Evolutionary conservation across 495 filamentous ascomycete genomes (phyloP), one percentile per base, ranked within the genome.

Genomic region (Talaromyces trachyspermus): DNA sequence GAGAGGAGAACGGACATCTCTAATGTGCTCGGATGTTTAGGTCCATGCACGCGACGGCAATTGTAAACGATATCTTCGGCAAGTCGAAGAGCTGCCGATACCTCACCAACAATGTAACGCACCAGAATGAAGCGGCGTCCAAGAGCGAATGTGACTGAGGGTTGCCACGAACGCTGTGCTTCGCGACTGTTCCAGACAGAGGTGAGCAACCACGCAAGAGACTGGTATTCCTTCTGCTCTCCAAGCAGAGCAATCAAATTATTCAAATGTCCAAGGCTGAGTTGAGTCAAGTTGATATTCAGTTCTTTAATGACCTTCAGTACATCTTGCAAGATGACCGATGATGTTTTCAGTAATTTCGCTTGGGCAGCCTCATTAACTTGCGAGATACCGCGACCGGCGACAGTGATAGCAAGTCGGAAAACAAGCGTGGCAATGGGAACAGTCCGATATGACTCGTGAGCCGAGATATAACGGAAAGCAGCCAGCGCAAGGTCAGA

Each of bases 1-100:
- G 65, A 62, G 1, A 66, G 57, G 17, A 69, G 53, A 12, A 62
- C 56, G 1, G 65, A 65, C 58, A 69, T 66, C 43, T 66, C 63
- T 15, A 66, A 36, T 24, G 65, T 65, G 41, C 48, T 60, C 18
- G 57, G 42, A 53, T 66, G 62, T 43, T 57, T 58, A 11, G 58
- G 46, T 11, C 65, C 63, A 46, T 69, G 62, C 11, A 69, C 65
- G 22, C 65, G 65, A 11, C 56, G 56, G 54, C 64, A 66, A 54
- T 69, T 69, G 55, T 69, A 69, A 4, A 69, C 64, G 20, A 67
- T 64, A 37, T 69, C 66, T 48, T 69, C 64, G 15, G 66, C 61
- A 6, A 69, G 61, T 20, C 66, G 66, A 17, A 63, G 50, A 5
- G 66, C 57, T 25, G 57, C 59, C 10, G 56, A 41, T 17, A 53